A percentile compares a stretch with the other conserved stretches of the same genome.
Evolutionary conservation across 163 green algal genomes (phyloP).

Genomic region (Scenedesmus sp.): DNA sequence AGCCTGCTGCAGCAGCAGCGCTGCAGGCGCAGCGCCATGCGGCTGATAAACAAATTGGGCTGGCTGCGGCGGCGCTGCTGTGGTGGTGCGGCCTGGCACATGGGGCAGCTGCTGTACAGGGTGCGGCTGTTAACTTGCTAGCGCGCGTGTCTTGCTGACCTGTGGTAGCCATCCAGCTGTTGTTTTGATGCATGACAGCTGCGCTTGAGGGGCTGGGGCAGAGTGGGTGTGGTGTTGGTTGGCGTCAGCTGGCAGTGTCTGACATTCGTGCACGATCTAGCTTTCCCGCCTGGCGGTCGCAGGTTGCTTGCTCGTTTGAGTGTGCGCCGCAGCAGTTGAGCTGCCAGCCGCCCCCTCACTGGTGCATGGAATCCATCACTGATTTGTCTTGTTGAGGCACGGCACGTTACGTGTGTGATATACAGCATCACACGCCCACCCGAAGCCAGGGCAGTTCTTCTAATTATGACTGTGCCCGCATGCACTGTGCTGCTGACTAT

Average conservation of each 20-base stretch:
- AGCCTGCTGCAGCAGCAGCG: neutral
- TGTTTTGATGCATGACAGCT: conserved; percentile 18
- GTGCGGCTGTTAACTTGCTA: neutral
- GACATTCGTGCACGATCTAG: neutral
- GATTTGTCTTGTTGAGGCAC: conserved; percentile 39
- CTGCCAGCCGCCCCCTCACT: conserved; percentile 13
- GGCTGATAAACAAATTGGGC: neutral
- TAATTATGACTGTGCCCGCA: conserved; percentile 46
- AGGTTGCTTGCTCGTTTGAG: neutral
- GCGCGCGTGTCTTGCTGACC: neutral
- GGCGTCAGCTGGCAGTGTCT: neutral
- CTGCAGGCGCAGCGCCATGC: neutral
- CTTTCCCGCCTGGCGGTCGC: neutral
- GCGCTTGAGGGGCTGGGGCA: neutral
- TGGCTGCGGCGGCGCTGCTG: conserved; percentile 5
- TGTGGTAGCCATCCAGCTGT: neutral
- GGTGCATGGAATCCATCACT: conserved; percentile 31
- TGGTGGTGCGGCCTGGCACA: neutral
- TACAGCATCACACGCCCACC: conserved; percentile 38
- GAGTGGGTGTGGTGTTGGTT: conserved; percentile 8
- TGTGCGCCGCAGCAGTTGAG: neutral
- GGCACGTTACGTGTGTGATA: conserved; percentile 42
- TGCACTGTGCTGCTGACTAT: conserved; percentile 50
- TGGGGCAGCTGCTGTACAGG: neutral
- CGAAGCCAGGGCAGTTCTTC: neutral